These are phyloP conservation scores for Grosmannia penicillata DNA, from an alignment of 2,329 filamentous ascomycete species.

Conservation along the genomic window DNA sequence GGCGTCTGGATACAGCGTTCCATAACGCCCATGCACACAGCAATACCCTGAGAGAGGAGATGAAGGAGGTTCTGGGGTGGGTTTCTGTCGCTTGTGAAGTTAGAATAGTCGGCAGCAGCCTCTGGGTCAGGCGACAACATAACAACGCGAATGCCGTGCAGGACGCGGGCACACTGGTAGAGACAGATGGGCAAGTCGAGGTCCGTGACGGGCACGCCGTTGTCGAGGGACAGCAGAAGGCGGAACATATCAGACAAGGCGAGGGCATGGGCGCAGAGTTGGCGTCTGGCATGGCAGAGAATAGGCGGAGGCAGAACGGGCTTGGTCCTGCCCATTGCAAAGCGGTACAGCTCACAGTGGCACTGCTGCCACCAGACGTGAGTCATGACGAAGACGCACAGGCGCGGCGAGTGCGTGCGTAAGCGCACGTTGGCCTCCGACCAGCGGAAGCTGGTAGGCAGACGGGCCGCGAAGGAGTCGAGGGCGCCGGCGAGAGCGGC, in stretches of 20 bases:
- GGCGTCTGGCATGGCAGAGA: too few species aligned
- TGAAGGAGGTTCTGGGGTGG: too few species aligned
- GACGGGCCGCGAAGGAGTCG: constrained; percentile 34
- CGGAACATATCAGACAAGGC: constrained; percentile 42
- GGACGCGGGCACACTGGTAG: constrained; percentile 37
- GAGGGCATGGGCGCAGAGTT: too few species aligned
- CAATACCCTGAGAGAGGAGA: too few species aligned
- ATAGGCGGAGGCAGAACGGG: constrained; percentile 27
- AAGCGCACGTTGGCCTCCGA: constrained; percentile 40
- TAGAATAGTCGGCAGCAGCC: too few species aligned
- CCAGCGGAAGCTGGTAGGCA: constrained; percentile 41
- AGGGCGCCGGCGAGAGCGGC: constrained; percentile 30
- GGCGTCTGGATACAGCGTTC: constrained; percentile 35
- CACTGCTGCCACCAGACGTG: constrained; percentile 46
- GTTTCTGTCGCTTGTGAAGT: constrained; percentile 17
- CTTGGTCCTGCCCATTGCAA: constrained; percentile 37
- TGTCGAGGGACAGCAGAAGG: constrained; percentile 33
- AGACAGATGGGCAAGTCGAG: constrained; percentile 40
- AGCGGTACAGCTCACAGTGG: constrained; percentile 40
- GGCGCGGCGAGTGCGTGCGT: constrained; percentile 39
- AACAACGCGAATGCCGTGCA: too few species aligned
- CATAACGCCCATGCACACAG: constrained; percentile 34
- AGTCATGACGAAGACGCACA: constrained; percentile 45
- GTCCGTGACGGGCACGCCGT: constrained; percentile 35
- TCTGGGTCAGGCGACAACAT: too few species aligned